Evolutionary conservation across 2,329 filamentous ascomycete genomes (phyloP).

Genomic region (Aureobasidium sp.): DNA sequence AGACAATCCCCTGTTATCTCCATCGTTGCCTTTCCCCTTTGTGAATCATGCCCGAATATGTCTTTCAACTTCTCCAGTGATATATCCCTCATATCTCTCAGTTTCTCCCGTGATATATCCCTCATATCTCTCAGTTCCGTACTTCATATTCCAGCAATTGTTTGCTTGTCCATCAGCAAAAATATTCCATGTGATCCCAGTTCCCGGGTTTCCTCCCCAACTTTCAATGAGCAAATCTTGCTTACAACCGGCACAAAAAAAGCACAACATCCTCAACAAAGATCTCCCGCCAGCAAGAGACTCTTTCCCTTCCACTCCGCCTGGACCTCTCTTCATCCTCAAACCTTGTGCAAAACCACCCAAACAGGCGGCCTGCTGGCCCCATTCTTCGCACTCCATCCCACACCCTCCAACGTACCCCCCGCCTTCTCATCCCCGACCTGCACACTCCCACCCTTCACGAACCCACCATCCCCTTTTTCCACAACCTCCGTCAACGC

Average conservation of each 20-base stretch:
- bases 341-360: slow-evolving; percentile 27
- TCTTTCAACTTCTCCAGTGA: too few species aligned
- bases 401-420: slow-evolving; percentile 25
- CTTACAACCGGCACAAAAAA: too few species aligned
- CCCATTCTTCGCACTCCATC: slow-evolving; percentile 29
- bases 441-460: slow-evolving; percentile 27
- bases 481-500: slow-evolving; percentile 29
- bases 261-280: not conserved
- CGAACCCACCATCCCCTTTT: slow-evolving; percentile 26
- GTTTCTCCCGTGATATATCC: too few species aligned
- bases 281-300: not conserved
- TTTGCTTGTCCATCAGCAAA: not conserved
- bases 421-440: slow-evolving; percentile 26
- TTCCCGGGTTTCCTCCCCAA: too few species aligned
- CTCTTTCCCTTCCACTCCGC: not conserved
- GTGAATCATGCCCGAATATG: too few species aligned
- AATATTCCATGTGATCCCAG: not conserved
- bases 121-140: too few species aligned
- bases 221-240: too few species aligned
- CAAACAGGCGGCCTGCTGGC: slow-evolving; percentile 29
- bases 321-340: not conserved
- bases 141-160: not conserved
- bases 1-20: too few species aligned
- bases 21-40: too few species aligned
- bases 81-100: too few species aligned